Base-by-base conservation (phyloP, 2,329 filamentous ascomycete genomes). In the Fusarium poae region DNA sequence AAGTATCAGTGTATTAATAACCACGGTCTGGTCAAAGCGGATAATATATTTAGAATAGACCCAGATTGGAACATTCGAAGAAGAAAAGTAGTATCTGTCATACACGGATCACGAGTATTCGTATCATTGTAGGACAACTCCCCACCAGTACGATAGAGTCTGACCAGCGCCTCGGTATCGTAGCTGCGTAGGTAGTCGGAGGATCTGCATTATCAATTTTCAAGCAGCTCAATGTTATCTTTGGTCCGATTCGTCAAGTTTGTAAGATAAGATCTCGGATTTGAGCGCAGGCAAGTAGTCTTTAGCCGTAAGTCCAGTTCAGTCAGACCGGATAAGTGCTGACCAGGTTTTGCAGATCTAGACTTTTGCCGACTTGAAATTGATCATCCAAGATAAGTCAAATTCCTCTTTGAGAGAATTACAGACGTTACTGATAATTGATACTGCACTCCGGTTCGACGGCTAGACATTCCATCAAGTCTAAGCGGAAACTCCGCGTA, bases 401-500 rank as follows among this genome's bases (percentile, higher is more conserved):
- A 30, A 7, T 32, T 32, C 40, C 44, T 30, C 13, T 29, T 25
- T 27, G 29, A 46, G 29, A 46, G 23, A 46, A 46, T n/a, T 34
- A 29, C 21, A 23, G 27, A 53, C 7, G 9, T 6, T n/a, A 15
- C 27, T 27, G 20, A 27, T 39, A 16, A 18, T 34, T 34, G 15
- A 34, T 34, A n/a, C n/a, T 32, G 18, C 11, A n/a, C n/a, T n/a
- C n/a, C n/a, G 35, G 53, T 53, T 65, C 35, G 42, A 56, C 67
- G 62, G 53, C 67, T 57, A 56, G 55, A 45, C 46, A 46, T 50
- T 53, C 55, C 30, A 44, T 32, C 62, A 39, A 64, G 57, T 45
- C 34, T 20, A 55, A 46, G 46, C 53, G 57, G 67, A 70, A 64
- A 55, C 64, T 57, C 66, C 66, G 64, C 62, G 18, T 50, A 60